Conservation (phyloP, 2,329 filamentous ascomycete species). For the Metarhizium robertsii region DNA sequence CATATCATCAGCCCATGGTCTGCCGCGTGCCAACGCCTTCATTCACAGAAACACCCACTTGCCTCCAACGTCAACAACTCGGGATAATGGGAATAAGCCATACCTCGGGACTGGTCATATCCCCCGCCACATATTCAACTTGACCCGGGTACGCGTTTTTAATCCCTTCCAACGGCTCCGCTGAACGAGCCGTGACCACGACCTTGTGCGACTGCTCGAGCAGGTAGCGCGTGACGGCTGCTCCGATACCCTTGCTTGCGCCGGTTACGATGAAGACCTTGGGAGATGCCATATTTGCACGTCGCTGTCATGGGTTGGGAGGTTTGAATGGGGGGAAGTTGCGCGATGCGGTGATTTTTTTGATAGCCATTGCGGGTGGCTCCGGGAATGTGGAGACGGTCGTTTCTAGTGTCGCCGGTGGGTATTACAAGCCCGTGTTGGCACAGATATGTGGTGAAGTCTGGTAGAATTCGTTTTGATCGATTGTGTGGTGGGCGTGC, state of each 20-base stretch:
- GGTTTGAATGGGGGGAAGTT: too few relatives aligned
- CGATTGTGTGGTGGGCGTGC: too few relatives aligned
- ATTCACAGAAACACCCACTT: background rate
- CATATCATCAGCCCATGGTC: background rate
- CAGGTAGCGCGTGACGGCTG: conserved; percentile 43
- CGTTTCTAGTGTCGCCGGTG: too few relatives aligned
- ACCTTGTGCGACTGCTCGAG: conserved; percentile 47
- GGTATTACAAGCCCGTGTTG: too few relatives aligned
- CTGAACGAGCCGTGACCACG: conserved; percentile 47
- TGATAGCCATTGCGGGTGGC: too few relatives aligned
- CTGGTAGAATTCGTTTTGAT: too few relatives aligned
- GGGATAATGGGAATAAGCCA: conserved; percentile 5
- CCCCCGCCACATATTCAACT: conserved; percentile 46
- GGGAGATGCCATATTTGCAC: conserved; percentile 18
- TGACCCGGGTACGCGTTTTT: conserved; percentile 41
- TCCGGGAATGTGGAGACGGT: too few relatives aligned
- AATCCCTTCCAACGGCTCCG: conserved; percentile 37
- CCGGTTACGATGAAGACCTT: conserved; percentile 65
- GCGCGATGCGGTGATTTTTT: too few relatives aligned
- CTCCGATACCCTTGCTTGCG: conserved; percentile 53
- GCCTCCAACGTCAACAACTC: background rate
- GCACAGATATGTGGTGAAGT: too few relatives aligned
- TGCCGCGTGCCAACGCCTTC: too few relatives aligned
- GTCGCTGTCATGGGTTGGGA: too few relatives aligned
- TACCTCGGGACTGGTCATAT: conserved; percentile 45